Conservation (phyloP, 2,329 filamentous ascomycete species). For the Fusarium transvaalense region DNA sequence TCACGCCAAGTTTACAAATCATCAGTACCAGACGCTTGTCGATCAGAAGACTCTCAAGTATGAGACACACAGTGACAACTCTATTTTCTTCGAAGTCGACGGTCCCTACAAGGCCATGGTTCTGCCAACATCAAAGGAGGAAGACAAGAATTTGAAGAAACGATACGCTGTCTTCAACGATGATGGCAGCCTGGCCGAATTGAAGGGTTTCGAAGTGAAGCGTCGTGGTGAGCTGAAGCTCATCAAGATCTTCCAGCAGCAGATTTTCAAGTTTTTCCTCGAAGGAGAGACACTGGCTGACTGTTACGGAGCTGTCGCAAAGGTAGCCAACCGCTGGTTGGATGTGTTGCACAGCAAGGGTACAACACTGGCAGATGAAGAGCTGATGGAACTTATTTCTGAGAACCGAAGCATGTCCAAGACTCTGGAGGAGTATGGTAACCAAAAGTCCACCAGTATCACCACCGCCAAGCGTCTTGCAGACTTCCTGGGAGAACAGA, state of each 20-base stretch:
- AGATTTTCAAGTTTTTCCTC: conserved; percentile 99
- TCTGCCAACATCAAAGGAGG: conserved; percentile 95
- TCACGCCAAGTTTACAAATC: conserved; percentile 93
- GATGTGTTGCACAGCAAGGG: conserved; percentile 94
- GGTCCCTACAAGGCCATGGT: conserved; percentile 98
- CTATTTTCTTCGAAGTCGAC: conserved; percentile 99
- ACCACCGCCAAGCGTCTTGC: conserved; percentile 95
- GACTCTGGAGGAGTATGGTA: conserved; percentile 94
- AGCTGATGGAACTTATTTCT: conserved; percentile 99
- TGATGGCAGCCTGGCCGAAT: conserved; percentile 91
- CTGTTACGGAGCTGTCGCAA: conserved; percentile 91
- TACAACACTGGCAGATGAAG: conserved; percentile 90
- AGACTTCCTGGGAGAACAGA: conserved; percentile 96
- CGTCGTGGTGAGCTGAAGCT: conserved; percentile 97
- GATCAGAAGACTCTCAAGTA: conserved; percentile 88
- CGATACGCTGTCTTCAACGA: conserved; percentile 99
- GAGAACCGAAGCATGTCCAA: conserved; percentile 99
- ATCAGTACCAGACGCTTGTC: conserved; percentile 92
- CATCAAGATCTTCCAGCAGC: conserved; percentile 99
- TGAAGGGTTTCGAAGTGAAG: conserved; percentile 98
- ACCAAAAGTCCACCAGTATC: conserved; percentile 98
- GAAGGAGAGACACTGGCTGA: conserved; percentile 89
- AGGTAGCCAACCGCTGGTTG: conserved; percentile 95
- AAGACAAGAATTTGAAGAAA: conserved; percentile 99
- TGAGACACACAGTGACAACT: conserved; percentile 97